Base-by-base conservation (phyloP, 2,329 filamentous ascomycete genomes). In the Thielaviopsis ethacetica region DNA sequence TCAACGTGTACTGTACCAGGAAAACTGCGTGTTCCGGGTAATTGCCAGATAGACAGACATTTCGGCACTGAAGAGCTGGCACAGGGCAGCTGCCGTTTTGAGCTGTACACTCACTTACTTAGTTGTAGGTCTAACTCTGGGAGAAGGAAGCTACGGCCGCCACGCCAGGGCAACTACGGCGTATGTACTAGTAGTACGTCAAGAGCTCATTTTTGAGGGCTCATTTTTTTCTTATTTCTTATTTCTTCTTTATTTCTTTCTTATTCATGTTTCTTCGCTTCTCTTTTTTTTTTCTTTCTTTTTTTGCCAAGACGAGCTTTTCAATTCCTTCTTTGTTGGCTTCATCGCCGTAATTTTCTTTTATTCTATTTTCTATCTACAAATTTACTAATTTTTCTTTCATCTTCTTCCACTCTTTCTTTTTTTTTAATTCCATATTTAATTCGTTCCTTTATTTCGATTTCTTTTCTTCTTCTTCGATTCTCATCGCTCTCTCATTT, bases 351-450 rank as follows among this genome's bases (percentile, higher is more conserved):
- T 50, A 26, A 26, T 26, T 41, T 17, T 44, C 19, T 15, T 53
- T 41, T 26, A 17, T 21, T 17, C 24, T 53, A 22, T 22, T 26
- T 26, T 53, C 22, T 19, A 34, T 24, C 13, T 22, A n/a, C n/a
- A n/a, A n/a, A n/a, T n/a, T n/a, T n/a, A n/a, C n/a, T 51, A 26
- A 13, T 38, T 13, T 47, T 58, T 19, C 12, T 27, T 22, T 50
- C 47, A 26, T 41, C 21, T 58, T 34, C 13, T 50, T 58, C 26
- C n/a, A 7, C 26, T 58, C 12, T 58, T 58, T 54, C 47, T n/a
- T 30, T 51, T 41, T 38, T 5, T 44, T 53, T 53, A 22, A 6
- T 26, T 51, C 15, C 13, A 21, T 26, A 26, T 17, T 19, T 22
- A 27, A 22, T 27, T 19, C 24, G 24, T 26, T 21, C 26, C 24